Percentiles rank a stretch among this genome's conserved stretches.
Evolutionary conservation across 2,329 filamentous ascomycete species (phyloP).

Genomic region (Cladosporium sp.): DNA sequence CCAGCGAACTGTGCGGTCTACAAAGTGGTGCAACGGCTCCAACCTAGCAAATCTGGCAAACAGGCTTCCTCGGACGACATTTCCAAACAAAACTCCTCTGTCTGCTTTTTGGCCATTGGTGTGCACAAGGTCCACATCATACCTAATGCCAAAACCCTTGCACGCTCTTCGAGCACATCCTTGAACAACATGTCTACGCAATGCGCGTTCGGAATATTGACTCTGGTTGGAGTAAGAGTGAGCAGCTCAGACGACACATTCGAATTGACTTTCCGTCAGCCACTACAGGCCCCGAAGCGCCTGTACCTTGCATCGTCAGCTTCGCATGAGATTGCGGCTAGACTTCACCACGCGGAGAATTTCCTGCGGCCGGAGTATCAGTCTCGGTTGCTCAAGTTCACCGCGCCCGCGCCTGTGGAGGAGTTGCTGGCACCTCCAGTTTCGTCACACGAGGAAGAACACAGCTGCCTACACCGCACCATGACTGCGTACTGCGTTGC

Average conservation of each 20-base stretch:
- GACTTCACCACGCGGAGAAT: constrained; percentile 62
- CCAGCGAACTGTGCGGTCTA: constrained; percentile 68
- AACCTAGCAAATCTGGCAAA: constrained; percentile 53
- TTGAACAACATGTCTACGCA: constrained; percentile 51
- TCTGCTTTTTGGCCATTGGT: constrained; percentile 70
- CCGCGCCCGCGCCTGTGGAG: constrained; percentile 59
- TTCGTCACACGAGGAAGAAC: constrained; percentile 59
- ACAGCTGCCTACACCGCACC: constrained; percentile 65
- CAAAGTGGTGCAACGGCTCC: constrained; percentile 66
- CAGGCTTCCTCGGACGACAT: constrained; percentile 67
- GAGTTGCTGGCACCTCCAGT: constrained; percentile 53
- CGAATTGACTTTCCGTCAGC: constrained; percentile 62
- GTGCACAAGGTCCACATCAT: constrained; percentile 70
- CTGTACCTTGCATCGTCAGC: constrained; percentile 66
- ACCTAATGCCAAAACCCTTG: constrained; percentile 60
- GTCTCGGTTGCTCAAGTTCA: constrained; percentile 63
- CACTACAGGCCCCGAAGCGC: constrained; percentile 57
- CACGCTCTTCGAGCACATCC: constrained; percentile 57
- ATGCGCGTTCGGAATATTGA: constrained; percentile 64
- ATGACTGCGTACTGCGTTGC: constrained; percentile 70
- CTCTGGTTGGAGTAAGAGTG: constrained; percentile 61
- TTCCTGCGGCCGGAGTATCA: constrained; percentile 67
- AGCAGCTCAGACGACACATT: constrained; percentile 66
- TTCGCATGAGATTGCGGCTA: constrained; percentile 65
- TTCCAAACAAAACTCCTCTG: constrained; percentile 63